Base-by-base conservation (phyloP, 148 eudicot species). In the Amaranthus palmeri region DNA sequence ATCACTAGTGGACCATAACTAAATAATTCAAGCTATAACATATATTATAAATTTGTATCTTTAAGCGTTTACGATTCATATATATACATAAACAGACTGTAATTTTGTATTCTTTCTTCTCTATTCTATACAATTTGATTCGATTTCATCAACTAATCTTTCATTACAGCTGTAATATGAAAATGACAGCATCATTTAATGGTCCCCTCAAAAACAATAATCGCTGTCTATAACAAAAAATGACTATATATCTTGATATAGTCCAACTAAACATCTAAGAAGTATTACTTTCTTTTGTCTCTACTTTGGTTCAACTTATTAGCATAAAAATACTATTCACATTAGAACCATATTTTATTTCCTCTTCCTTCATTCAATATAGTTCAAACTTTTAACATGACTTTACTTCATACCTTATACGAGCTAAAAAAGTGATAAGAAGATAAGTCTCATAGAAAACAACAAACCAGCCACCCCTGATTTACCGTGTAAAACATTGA, bases 1-100 rank as follows among this genome's bases (percentile, higher is more conserved):
- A 48, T 61, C 69, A 41, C 50, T 46, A 13, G 72, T 53, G 68
- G 78, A 50, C 73, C 78, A 54, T 4, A 12, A 1, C 13, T n/a
- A 15, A 54, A 61, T 7, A 25, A 61, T 13, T 44, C 61, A 68
- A 42, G 42, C 6, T 56, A 68, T 59, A 74, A 3, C 2, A 48
- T 10, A 36, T 57, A 13, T 14, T 14, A 58, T 10, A 7, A 36
- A 45, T 14, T 41, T 67, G 15, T 15, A 53, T 43, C 43, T 10
- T 49, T 36, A 5, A 36, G 65, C 55, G 9, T 49, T 67, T 10
- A n/a, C 10, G 8, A 51, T 49, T 51, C 13, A 48, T 1, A 6
- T 51, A 50, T 25, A 67, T 69, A 25, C 36, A 11, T 54, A 14
- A 14, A 3, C 7, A 43, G 12, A 3, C 4, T 13, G 13, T 54